phyloP scores from a whole-genome alignment of 2,329 filamentous ascomycete species.

The Fusarium siculi region DNA sequence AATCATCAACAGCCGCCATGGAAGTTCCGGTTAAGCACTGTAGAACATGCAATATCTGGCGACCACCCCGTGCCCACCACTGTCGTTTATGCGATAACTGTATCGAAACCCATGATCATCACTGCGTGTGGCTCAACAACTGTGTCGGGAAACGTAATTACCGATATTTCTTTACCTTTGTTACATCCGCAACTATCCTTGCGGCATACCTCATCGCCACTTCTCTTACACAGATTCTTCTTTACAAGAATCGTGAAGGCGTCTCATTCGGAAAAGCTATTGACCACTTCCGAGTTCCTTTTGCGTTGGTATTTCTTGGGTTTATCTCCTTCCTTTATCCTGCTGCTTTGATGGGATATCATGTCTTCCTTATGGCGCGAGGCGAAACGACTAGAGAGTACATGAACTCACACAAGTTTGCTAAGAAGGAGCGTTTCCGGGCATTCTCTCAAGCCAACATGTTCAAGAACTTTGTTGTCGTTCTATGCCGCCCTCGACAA shows the following conservation, averaged over 20 bases:
- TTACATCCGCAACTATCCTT: slow-evolving; percentile 81
- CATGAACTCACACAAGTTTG: slow-evolving; percentile 94
- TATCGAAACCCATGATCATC: slow-evolving; percentile 95
- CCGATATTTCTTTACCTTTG: slow-evolving; percentile 95
- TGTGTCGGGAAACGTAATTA: slow-evolving; percentile 97
- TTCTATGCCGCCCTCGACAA: slow-evolving; percentile 83
- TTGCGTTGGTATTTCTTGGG: slow-evolving; percentile 89
- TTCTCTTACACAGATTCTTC: slow-evolving; percentile 81
- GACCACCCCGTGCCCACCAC: slow-evolving; percentile 93
- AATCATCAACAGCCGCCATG: slow-evolving; percentile 84
- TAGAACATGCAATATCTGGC: slow-evolving; percentile 97
- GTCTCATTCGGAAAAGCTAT: slow-evolving; percentile 77
- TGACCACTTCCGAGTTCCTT: slow-evolving; percentile 78
- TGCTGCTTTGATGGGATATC: slow-evolving; percentile 84
- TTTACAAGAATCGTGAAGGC: slow-evolving; percentile 72
- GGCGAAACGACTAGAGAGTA: slow-evolving; percentile 97
- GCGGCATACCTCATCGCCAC: slow-evolving; percentile 80
- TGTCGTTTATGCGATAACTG: slow-evolving; percentile 98
- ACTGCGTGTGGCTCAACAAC: slow-evolving; percentile 99
- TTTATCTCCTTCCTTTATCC: slow-evolving; percentile 82
- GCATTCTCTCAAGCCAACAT: slow-evolving; percentile 85
- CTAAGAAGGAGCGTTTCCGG: slow-evolving; percentile 88
- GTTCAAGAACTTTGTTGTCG: slow-evolving; percentile 81
- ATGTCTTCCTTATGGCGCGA: slow-evolving; percentile 88
- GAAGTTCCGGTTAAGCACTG: slow-evolving; percentile 99